Conservation (phyloP, 78 protist species). For the Guillardia theta region DNA sequence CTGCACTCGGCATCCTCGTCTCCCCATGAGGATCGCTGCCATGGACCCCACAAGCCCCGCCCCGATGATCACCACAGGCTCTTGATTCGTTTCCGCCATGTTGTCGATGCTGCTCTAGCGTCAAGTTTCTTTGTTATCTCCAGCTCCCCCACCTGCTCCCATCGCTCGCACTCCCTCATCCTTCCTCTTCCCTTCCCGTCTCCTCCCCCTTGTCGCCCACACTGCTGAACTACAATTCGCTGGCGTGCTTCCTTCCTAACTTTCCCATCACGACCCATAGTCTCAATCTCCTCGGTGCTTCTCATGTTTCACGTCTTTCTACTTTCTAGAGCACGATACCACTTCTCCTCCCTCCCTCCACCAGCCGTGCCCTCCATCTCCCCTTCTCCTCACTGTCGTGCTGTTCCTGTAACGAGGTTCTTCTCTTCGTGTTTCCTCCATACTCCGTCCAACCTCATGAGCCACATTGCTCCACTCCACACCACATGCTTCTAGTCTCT, state of each 20-base stretch:
- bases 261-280: not conserved
- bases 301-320: constrained; percentile 9
- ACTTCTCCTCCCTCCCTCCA: not conserved
- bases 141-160: not conserved
- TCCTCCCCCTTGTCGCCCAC: not conserved
- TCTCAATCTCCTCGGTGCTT: not conserved
- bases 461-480: not conserved
- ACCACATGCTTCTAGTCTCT: too few relatives aligned
- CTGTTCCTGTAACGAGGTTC: not conserved
- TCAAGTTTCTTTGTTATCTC: not conserved
- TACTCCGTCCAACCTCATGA: not conserved
- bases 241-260: not conserved
- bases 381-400: not conserved
- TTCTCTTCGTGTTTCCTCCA: not conserved
- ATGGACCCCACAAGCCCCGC: constrained; percentile 4
- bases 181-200: not conserved
- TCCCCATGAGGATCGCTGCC: not conserved
- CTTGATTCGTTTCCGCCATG: not conserved
- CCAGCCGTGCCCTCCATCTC: not conserved
- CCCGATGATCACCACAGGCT: not conserved
- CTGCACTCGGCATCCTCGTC: not conserved
- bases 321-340: not conserved
- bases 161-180: not conserved
- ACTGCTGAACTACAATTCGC: not conserved
- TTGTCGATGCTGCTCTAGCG: not conserved